phyloP scores from a whole-genome alignment of 371 early-diverging fungal genomes.

The Mortierella sp. region DNA sequence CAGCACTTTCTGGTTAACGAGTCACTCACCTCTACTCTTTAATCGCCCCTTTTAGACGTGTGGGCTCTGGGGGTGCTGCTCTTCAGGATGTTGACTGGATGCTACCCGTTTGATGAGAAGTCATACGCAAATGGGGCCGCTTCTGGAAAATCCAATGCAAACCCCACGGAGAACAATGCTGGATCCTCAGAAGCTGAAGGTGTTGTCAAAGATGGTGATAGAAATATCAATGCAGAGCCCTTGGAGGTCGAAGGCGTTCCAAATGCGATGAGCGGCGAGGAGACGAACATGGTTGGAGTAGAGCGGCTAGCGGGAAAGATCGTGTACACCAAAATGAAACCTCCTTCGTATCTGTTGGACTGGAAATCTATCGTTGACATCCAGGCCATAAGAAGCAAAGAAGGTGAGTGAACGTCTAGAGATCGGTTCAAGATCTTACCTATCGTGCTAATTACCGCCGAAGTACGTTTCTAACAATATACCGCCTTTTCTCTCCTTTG shows the following conservation, averaged over 20 bases:
- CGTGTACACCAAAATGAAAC: neutral
- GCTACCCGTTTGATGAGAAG: constrained; percentile 17
- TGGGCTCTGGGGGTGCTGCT: constrained; percentile 47
- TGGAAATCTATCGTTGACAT: constrained; percentile 20
- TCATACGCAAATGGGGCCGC: neutral
- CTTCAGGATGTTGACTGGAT: constrained; percentile 37
- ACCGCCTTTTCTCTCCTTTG: neutral
- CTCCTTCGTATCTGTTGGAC: neutral
- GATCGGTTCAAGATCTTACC: neutral
- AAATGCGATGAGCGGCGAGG: neutral
- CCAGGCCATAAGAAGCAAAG: constrained; percentile 13
- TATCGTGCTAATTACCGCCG: neutral
- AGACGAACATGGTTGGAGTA: neutral
- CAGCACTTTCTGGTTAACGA: neutral
- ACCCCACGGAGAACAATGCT: neutral
- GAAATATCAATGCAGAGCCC: neutral
- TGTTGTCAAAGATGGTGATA: neutral
- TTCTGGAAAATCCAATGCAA: neutral
- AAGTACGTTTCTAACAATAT: neutral
- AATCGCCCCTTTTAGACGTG: constrained; percentile 14
- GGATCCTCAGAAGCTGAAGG: neutral
- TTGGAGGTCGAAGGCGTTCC: neutral
- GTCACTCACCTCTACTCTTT: no score
- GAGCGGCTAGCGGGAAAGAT: neutral
- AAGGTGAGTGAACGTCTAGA: constrained; percentile 8